Base-by-base conservation (phyloP, 1,139 yeast genomes). In the Geotrichum restrictum region DNA sequence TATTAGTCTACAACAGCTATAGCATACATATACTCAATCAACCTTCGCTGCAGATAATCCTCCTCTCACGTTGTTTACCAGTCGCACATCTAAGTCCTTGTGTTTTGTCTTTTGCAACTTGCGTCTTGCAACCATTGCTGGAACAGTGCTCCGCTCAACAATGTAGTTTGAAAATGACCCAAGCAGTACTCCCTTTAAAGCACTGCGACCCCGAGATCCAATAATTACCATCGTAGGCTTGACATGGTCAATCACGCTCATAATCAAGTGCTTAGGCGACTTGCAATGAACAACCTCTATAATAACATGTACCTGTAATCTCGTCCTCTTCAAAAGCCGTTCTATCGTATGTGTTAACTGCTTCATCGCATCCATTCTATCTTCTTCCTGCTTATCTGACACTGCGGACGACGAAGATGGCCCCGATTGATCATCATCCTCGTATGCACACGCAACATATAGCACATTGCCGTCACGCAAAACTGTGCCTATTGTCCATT, bases 401-500 rank as follows among this genome's bases (percentile, higher is more conserved):
- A 58, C 57, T 2, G 47, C 51, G 8, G 52, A 36, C 13, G 56
- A 39, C 16, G 54, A 34, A 8, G 76, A 58, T 61, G 63, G 59
- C 44, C 59, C 54, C 36, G 61, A 55, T 1, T 53, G 53, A 52
- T 78, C 82, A 54, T 77, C 84, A 57, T 85, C 91, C 64, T 85
- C 91, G 58, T 82, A 79, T 22, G 88, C 91, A 65, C 87, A 85
- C 16, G 89, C 81, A 24, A 88, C 79, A 64, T 87, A 88, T 50
- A 91, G 70, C 1, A 89, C 89, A 55, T 89, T 86, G 0, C 94
- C 94, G 63, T 88, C 94, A 27, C 85, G 85, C 50, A 89, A 74
- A 1, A 89, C 86, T 0, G 96, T 82, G 1, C 97, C 97, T 60
- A 91, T 77, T 45, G 91, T 81, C 88, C 96, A 91, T 63, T 88